phyloP scores from a whole-genome alignment of 768 basidiomycete genomes.

The Mycena filopes region DNA sequence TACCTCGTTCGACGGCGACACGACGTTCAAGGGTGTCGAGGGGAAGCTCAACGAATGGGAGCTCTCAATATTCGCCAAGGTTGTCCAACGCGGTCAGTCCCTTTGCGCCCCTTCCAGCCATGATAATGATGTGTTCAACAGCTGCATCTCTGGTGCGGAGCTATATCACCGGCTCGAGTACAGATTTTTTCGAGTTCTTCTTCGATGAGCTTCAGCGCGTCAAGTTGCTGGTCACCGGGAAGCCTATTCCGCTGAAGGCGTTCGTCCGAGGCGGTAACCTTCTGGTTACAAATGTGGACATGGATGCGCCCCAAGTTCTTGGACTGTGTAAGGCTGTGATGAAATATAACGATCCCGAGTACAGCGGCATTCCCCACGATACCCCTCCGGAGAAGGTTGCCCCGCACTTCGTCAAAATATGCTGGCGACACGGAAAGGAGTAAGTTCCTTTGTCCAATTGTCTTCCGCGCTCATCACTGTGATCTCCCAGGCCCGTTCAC shows the following conservation, averaged over 20 bases:
- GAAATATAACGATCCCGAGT: slow-evolving; percentile 9
- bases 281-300: slow-evolving; percentile 1
- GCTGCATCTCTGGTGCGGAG: slow-evolving; percentile 9
- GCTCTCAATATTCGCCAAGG: slow-evolving; percentile 10
- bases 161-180: slow-evolving; percentile 9
- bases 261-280: slow-evolving; percentile 8
- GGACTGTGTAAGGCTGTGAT: neutral
- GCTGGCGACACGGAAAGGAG: slow-evolving; percentile 20
- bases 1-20: slow-evolving; percentile 18
- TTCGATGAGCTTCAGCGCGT: slow-evolving; percentile 8
- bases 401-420: neutral
- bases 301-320: slow-evolving; percentile 10
- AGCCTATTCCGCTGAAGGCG: neutral
- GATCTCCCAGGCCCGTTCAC: slow-evolving; percentile 5
- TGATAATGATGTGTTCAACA: neutral
- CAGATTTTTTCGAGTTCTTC: neutral
- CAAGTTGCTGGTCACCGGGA: neutral
- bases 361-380: slow-evolving; percentile 1
- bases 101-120: neutral
- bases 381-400: slow-evolving; percentile 4
- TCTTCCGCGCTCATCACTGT: neutral
- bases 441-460: neutral
- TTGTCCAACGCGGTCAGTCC: slow-evolving; percentile 12
- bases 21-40: slow-evolving; percentile 16
- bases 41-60: slow-evolving; percentile 19